Evolutionary conservation across 371 early-diverging fungal species (phyloP), one percentile per base, ranked within the genome.

Genomic region (Batkoa obscura): DNA sequence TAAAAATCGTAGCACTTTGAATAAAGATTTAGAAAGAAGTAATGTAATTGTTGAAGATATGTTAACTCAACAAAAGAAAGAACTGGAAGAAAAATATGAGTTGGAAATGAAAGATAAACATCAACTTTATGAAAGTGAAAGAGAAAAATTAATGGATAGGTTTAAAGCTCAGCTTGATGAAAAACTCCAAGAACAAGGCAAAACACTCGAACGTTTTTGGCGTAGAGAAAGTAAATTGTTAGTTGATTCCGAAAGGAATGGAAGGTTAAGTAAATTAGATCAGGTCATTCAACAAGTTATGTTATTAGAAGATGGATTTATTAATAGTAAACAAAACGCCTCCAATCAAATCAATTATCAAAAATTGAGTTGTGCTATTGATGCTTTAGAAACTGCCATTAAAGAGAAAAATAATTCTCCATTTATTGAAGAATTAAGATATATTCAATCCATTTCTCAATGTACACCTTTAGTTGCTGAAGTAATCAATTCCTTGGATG

Each of bases 191-290:
- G 33, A 68, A 49, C 76, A 78, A 49, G 74, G 72, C 8, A 60
- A 69, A 30, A 72, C 71, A 35, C 66, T 78, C 60, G 74, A 78
- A 60, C 68, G 73, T 10, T 67, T 72, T 17, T 79, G 74, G 68
- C 65, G 71, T 30, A 72, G 77, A 9, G 76, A 87, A 63, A 80
- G 90, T 59, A 78, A 80, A 57, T 69, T 73, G 15, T 73, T 81
- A 39, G 87, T 95, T 1, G 96, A 95, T 58, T 67, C 72, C 36
- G 96, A 95, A 70, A 84, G 94, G 43, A 82, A 81, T 39, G 90
- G 93, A 23, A 83, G 94, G 33, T 70, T 96, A 55, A 86, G 93
- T 2, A 72, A 82, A 31, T 66, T 94, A 36, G 91, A 91, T 59
- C 72, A 78, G 43, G 78, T 93, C 48, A 73, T 80, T 51, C 63